These are phyloP conservation scores for Cicer yamashitae DNA, from an alignment of 306 rosid species.

Conservation along the genomic window DNA sequence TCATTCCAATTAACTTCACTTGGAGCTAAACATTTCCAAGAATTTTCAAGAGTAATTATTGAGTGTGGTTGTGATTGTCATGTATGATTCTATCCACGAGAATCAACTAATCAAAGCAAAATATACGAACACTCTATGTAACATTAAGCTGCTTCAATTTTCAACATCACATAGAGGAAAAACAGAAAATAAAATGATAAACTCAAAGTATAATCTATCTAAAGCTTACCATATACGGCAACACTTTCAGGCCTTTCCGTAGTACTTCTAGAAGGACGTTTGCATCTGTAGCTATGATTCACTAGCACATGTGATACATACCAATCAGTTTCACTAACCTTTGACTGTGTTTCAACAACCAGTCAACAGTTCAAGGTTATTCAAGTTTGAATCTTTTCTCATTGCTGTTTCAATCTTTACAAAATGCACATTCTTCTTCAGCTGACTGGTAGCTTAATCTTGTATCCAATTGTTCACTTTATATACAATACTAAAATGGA, in stretches of 20 bases:
- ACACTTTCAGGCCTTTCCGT: too few species aligned
- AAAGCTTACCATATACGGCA: too few species aligned
- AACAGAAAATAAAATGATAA: too few species aligned
- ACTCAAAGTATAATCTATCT: too few species aligned
- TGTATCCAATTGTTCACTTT: slow-evolving; percentile 31
- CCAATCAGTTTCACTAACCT: not conserved
- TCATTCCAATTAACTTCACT: not conserved
- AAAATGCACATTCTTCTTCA: slow-evolving; percentile 3
- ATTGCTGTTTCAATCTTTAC: not conserved
- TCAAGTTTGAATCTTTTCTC: not conserved
- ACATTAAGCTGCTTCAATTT: not conserved
- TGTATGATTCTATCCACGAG: not conserved
- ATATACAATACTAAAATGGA: slow-evolving; percentile 38
- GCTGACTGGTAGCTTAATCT: slow-evolving; percentile 66
- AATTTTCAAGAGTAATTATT: not conserved
- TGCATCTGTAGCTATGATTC: not conserved
- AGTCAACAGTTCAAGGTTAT: not conserved
- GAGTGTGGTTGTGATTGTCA: not conserved
- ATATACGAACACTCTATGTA: not conserved
- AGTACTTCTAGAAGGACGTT: too few species aligned
- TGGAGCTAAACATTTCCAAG: not conserved
- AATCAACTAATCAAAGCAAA: not conserved
- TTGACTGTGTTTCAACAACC: not conserved
- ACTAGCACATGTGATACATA: not conserved
- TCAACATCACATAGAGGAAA: too few species aligned